Percentiles rank a stretch among this genome's conserved stretches.
phyloP scores from a whole-genome alignment of 495 filamentous ascomycete genomes.

The Aeminium ludgeri region DNA sequence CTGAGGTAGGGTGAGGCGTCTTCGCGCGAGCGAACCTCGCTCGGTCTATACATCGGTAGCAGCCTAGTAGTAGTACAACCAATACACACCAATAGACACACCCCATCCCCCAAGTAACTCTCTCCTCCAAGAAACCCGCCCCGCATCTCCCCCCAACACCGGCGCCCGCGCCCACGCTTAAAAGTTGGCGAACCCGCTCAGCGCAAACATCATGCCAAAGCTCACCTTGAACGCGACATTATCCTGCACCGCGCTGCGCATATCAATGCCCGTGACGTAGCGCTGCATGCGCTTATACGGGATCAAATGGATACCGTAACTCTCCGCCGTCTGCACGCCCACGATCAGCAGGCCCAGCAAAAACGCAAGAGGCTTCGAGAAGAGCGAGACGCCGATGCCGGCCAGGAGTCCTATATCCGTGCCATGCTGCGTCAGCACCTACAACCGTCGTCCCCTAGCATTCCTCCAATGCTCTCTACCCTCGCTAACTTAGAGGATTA shows the following conservation, averaged over 20 bases:
- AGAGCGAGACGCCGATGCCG: slow-evolving; percentile 54
- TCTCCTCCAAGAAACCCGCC: too few relatives aligned
- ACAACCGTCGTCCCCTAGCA: too few relatives aligned
- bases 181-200: slow-evolving; percentile 58
- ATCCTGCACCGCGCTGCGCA: slow-evolving; percentile 42
- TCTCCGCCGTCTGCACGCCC: slow-evolving; percentile 46
- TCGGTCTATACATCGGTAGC: too few relatives aligned
- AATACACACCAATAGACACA: too few relatives aligned
- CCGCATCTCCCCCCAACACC: too few relatives aligned
- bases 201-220: slow-evolving; percentile 58
- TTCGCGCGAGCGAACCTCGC: too few relatives aligned
- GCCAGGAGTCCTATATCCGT: slow-evolving; percentile 39
- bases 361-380: slow-evolving; percentile 57
- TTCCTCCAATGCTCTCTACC: too few relatives aligned
- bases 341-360: slow-evolving; percentile 56
- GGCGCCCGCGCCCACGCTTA: too few relatives aligned
- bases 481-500: too few relatives aligned
- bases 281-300: slow-evolving; percentile 41
- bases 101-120: too few relatives aligned
- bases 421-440: not conserved
- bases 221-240: slow-evolving; percentile 63
- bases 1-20: slow-evolving; percentile 2
- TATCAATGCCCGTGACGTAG: slow-evolving; percentile 40
- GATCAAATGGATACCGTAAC: slow-evolving; percentile 57
- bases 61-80: too few relatives aligned